phyloP scores from a whole-genome alignment of 106 monocot species.

The Acorus calamus region DNA sequence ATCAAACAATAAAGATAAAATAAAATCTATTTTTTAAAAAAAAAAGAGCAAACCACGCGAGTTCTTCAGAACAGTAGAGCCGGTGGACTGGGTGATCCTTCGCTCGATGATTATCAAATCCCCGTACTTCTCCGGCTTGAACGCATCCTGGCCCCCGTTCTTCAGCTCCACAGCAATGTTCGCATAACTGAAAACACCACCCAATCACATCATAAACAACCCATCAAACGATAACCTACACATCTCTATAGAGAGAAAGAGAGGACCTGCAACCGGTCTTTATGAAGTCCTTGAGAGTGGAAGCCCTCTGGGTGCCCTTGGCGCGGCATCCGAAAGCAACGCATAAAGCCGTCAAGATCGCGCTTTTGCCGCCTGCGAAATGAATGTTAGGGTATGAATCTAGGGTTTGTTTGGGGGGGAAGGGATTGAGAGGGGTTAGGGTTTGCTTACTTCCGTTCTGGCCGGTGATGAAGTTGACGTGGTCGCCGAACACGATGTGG shows the following conservation, averaged over 20 bases:
- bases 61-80: conserved; percentile 63
- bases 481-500: conserved; percentile 63
- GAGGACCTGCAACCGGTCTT: conserved; percentile 85
- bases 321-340: conserved; percentile 91
- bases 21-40: too few relatives aligned
- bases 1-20: too few relatives aligned
- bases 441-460: conserved; percentile 77
- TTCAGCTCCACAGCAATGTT: conserved; percentile 64
- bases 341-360: conserved; percentile 83
- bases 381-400: background rate
- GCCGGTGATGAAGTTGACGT: conserved; percentile 96
- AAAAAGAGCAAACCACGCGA: conserved; percentile 33
- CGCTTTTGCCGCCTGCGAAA: conserved; percentile 79
- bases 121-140: conserved; percentile 71
- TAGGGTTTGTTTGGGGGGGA: background rate
- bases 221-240: background rate
- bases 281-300: conserved; percentile 85
- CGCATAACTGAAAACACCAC: conserved; percentile 56
- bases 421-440: background rate
- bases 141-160: conserved; percentile 85
- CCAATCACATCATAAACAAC: background rate
- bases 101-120: conserved; percentile 67
- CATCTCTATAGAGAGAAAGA: background rate
- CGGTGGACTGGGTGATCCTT: conserved; percentile 62
- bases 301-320: conserved; percentile 73